Conservation (phyloP, 805 yeast species). For the Ogataea glucozyma region DNA sequence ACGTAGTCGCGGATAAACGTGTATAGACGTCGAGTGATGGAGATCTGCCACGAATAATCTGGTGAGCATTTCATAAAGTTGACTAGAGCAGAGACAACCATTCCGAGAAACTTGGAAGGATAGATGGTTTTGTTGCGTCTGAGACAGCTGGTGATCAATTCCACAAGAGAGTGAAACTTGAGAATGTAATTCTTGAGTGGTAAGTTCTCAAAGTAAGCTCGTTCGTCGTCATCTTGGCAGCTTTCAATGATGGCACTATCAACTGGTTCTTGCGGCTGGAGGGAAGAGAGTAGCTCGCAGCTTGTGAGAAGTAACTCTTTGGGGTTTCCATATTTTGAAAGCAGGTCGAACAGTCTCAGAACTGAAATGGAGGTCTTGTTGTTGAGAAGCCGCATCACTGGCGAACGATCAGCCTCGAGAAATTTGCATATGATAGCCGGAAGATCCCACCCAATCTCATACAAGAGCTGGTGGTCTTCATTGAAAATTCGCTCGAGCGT, state of each 20-base stretch:
- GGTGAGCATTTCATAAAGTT: conserved; percentile 49
- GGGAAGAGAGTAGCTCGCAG: conserved; percentile 58
- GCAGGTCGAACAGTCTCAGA: conserved; percentile 55
- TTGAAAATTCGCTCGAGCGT: conserved; percentile 46
- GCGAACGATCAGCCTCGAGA: conserved; percentile 43
- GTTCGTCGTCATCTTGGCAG: conserved; percentile 18
- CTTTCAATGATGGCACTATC: conserved; percentile 1
- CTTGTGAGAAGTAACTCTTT: conserved; percentile 74
- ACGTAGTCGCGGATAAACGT: conserved; percentile 59
- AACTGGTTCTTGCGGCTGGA: conserved; percentile 27
- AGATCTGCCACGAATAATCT: conserved; percentile 33
- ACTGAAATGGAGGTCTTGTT: conserved; percentile 40
- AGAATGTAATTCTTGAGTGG: conserved; percentile 44
- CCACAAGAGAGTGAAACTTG: conserved; percentile 65
- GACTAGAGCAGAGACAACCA: conserved; percentile 61
- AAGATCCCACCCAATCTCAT: conserved; percentile 90
- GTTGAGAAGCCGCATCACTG: conserved; percentile 33
- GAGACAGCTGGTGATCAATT: conserved; percentile 59
- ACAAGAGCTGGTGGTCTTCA: conserved; percentile 49
- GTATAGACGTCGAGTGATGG: conserved; percentile 63
- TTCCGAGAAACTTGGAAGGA: conserved; percentile 78
- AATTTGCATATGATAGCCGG: conserved; percentile 65
- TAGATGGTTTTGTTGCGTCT: conserved; percentile 64
- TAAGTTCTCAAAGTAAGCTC: conserved; percentile 5
- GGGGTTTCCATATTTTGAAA: conserved; percentile 73